Conservation (phyloP, 2,329 filamentous ascomycete species). For the Apiospora rasikravindrae region DNA sequence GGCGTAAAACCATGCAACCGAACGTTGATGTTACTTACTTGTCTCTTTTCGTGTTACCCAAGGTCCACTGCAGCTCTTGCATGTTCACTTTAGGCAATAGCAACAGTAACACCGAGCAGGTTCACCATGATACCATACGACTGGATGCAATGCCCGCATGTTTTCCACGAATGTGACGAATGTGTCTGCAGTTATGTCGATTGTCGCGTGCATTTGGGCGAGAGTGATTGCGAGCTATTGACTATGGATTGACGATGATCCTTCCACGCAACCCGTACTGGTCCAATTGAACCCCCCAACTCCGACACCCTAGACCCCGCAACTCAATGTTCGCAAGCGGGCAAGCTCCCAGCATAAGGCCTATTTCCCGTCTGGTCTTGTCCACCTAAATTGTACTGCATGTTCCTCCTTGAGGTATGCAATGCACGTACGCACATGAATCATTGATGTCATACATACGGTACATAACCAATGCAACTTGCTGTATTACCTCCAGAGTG, state of each 20-base stretch:
- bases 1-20: not conserved
- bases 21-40: not conserved
- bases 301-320: slow-evolving; percentile 12
- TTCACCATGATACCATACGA: not conserved
- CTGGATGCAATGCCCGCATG: not conserved
- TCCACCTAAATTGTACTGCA: not conserved
- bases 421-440: not conserved
- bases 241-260: not conserved
- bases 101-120: not conserved
- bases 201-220: not conserved
- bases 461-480: not conserved
- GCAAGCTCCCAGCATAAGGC: too few species aligned
- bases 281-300: not conserved
- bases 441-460: not conserved
- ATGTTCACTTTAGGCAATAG: not conserved
- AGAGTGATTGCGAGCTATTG: not conserved
- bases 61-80: not conserved
- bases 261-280: not conserved
- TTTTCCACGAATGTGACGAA: not conserved
- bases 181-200: not conserved
- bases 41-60: not conserved
- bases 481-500: not conserved
- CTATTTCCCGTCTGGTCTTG: not conserved
- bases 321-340: too few species aligned
- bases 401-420: not conserved